phyloP scores from a whole-genome alignment of 768 basidiomycete species.

The Astraeus odoratus region DNA sequence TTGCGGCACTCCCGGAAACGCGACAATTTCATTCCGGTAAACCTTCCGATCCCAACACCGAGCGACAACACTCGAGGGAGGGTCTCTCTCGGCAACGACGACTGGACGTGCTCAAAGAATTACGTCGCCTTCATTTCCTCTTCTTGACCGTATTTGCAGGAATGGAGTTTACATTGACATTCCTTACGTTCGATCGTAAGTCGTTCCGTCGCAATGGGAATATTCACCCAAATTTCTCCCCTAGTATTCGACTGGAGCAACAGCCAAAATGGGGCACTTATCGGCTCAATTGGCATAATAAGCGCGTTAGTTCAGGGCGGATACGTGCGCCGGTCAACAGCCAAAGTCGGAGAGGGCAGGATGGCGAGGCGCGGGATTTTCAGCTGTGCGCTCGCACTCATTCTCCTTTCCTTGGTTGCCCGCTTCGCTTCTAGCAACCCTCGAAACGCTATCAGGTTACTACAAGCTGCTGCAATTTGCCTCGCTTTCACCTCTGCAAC shows the following conservation, averaged over 20 bases:
- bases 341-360: slow-evolving; percentile 68
- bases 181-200: slow-evolving; percentile 85
- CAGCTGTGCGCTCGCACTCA: slow-evolving; percentile 64
- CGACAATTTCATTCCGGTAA: slow-evolving; percentile 36
- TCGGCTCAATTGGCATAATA: slow-evolving; percentile 83
- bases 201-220: slow-evolving; percentile 10
- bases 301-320: slow-evolving; percentile 90
- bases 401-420: slow-evolving; percentile 68
- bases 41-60: slow-evolving; percentile 15
- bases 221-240: not conserved
- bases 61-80: slow-evolving; percentile 13
- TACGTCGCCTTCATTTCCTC: slow-evolving; percentile 70
- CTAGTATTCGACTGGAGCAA: slow-evolving; percentile 87
- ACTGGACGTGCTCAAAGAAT: slow-evolving; percentile 45
- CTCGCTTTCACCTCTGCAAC: slow-evolving; percentile 94
- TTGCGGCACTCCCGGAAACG: slow-evolving; percentile 79
- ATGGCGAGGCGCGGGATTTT: slow-evolving; percentile 81
- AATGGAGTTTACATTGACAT: slow-evolving; percentile 93
- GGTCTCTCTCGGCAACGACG: slow-evolving; percentile 36
- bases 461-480: slow-evolving; percentile 70
- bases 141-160: slow-evolving; percentile 92
- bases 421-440: slow-evolving; percentile 37
- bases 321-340: slow-evolving; percentile 79
- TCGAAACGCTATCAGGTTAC: slow-evolving; percentile 41
- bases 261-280: slow-evolving; percentile 78